Conservation (phyloP, 352 stramenopile genomes). For the Globisporangium camurandrum region DNA sequence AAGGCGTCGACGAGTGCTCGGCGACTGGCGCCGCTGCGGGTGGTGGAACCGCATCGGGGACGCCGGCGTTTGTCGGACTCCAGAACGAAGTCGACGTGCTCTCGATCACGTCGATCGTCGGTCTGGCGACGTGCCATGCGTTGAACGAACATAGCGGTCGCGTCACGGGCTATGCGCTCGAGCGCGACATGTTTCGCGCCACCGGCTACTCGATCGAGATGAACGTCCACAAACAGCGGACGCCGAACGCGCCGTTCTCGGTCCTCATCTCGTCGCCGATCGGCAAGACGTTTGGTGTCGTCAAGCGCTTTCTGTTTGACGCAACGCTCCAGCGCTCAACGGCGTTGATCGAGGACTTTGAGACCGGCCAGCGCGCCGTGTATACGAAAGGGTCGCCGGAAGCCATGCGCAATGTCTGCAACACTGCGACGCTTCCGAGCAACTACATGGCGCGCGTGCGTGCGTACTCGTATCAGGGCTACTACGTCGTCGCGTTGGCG, state of each 20-base stretch:
- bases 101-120: constrained; percentile 47
- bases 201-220: constrained; percentile 54
- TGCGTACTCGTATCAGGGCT: constrained; percentile 68
- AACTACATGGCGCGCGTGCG: constrained; percentile 61
- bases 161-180: constrained; percentile 61
- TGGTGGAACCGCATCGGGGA: not conserved
- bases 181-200: constrained; percentile 66
- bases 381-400: constrained; percentile 73
- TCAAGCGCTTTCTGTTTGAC: constrained; percentile 70
- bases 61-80: constrained; percentile 31
- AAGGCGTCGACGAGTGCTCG: constrained; percentile 57
- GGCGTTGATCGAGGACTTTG: constrained; percentile 63
- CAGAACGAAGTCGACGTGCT: constrained; percentile 68
- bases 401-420: constrained; percentile 54
- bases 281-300: constrained; percentile 56
- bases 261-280: constrained; percentile 62
- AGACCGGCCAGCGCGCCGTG: constrained; percentile 43
- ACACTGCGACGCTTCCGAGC: constrained; percentile 42
- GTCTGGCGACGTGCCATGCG: constrained; percentile 60
- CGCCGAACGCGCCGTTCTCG: constrained; percentile 45
- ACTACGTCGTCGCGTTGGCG: constrained; percentile 73
- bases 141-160: constrained; percentile 40
- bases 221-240: constrained; percentile 36
- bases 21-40: constrained; percentile 7
- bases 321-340: constrained; percentile 59